Conservation (phyloP, 768 basidiomycete genomes). For the Pleurotus giganteus region DNA sequence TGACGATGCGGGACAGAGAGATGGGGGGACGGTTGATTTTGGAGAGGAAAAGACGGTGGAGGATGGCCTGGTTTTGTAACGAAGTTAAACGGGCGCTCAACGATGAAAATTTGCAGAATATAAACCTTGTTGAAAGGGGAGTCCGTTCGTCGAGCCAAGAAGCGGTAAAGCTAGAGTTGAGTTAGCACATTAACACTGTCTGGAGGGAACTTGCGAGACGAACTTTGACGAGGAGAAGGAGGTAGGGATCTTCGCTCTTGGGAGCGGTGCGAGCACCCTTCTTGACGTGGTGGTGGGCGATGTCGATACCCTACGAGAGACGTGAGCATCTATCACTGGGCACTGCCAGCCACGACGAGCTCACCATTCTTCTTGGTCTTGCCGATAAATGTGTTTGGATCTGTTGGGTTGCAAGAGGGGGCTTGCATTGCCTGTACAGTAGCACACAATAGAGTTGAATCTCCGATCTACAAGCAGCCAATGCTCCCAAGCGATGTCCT, state of each 20-base stretch:
- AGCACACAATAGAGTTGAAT: constrained; percentile 31
- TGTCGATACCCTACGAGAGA: constrained; percentile 82
- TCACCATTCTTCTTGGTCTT: constrained; percentile 78
- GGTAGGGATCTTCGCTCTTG: constrained; percentile 98
- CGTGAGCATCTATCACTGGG: constrained; percentile 16
- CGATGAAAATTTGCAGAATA: constrained; percentile 1
- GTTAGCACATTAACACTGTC: background rate
- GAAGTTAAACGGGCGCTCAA: background rate
- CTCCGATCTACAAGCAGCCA: constrained; percentile 35
- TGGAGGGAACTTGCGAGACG: constrained; percentile 15
- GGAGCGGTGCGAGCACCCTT: constrained; percentile 93
- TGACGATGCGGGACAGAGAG: constrained; percentile 89
- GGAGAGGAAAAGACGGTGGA: constrained; percentile 95
- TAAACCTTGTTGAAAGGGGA: constrained; percentile 91
- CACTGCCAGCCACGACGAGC: constrained; percentile 42
- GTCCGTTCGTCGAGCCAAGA: constrained; percentile 96
- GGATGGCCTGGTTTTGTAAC: constrained; percentile 65
- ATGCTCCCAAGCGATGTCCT: background rate
- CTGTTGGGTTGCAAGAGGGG: constrained; percentile 40
- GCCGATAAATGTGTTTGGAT: constrained; percentile 51
- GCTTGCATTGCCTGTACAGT: constrained; percentile 71
- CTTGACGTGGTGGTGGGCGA: constrained; percentile 97
- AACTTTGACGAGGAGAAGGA: constrained; percentile 97
- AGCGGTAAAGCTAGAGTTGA: constrained; percentile 84
- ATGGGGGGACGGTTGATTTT: constrained; percentile 97